These are phyloP conservation scores for Nematodospora anomalae DNA, from an alignment of 1,139 yeast genomes.

Conservation along the genomic window DNA sequence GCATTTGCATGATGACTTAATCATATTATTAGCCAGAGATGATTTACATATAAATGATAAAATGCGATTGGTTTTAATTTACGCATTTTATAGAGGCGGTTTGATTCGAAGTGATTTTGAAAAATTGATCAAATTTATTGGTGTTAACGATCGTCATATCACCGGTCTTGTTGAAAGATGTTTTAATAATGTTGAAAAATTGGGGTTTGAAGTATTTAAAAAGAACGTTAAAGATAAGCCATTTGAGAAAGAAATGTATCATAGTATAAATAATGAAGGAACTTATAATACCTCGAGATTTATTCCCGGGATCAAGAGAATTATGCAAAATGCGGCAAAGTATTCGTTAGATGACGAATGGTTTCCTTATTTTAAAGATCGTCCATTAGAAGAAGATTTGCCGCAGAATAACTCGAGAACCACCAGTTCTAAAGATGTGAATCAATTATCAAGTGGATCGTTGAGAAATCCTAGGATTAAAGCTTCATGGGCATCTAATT, in stretches of 20 bases:
- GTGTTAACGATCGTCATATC: conserved; percentile 58
- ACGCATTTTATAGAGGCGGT: conserved; percentile 85
- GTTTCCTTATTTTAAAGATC: conserved; percentile 79
- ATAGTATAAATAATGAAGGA: conserved; percentile 65
- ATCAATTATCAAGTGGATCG: conserved; percentile 28
- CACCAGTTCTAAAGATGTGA: conserved; percentile 17
- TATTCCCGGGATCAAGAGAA: conserved; percentile 65
- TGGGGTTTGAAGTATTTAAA: conserved; percentile 72
- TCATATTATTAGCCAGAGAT: conserved; percentile 56
- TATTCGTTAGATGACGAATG: conserved; percentile 52
- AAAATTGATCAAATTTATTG: conserved; percentile 71
- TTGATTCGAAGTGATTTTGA: conserved; percentile 69
- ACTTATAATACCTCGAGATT: conserved; percentile 76
- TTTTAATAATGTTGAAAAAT: conserved; percentile 60
- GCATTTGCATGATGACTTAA: conserved; percentile 64
- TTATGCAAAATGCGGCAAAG: conserved; percentile 49
- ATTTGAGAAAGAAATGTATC: conserved; percentile 51
- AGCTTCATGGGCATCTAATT: conserved; percentile 73
- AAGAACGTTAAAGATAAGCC: conserved; percentile 36
- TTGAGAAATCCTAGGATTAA: conserved; percentile 73
- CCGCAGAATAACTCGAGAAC: conserved; percentile 19
- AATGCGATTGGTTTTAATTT: conserved; percentile 72
- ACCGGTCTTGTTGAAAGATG: conserved; percentile 46
- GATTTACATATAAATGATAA: conserved; percentile 61
- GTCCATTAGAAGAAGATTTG: conserved; percentile 63